phyloP scores from a whole-genome alignment of 345 rosid genomes.

The Eucalyptus coolabah region DNA sequence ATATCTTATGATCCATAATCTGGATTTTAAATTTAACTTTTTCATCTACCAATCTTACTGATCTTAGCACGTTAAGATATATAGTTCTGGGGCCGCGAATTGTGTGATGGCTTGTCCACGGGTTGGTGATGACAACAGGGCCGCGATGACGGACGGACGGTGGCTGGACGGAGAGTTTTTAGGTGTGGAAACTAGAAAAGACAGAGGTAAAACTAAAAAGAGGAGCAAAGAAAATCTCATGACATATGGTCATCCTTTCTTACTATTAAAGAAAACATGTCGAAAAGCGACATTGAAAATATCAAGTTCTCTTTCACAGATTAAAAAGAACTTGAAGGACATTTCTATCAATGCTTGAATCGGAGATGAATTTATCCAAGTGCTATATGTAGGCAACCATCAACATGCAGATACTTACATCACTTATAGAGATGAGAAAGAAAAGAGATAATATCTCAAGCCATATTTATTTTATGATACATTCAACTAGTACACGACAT shows the following conservation, averaged over 20 bases:
- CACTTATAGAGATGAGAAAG: not conserved
- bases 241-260: not conserved
- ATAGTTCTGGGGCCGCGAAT: no score
- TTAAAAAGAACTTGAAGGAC: not conserved
- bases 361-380: not conserved
- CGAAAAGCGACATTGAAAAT: not conserved
- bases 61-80: no score
- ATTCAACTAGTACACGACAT: fast-evolving
- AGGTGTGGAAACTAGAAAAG: no score
- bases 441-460: not conserved
- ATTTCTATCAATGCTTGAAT: not conserved
- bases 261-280: no score
- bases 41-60: no score
- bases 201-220: no score
- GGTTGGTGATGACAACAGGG: no score
- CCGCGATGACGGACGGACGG: no score
- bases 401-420: not conserved
- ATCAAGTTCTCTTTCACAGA: not conserved
- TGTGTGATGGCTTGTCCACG: no score
- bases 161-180: no score
- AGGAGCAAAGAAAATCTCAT: not conserved
- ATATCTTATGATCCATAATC: not conserved
- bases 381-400: not conserved
- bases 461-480: no score
- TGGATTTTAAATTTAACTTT: not conserved